Evolutionary conservation across 495 filamentous ascomycete species (phyloP).

Genomic region (Tuber melanosporum): DNA sequence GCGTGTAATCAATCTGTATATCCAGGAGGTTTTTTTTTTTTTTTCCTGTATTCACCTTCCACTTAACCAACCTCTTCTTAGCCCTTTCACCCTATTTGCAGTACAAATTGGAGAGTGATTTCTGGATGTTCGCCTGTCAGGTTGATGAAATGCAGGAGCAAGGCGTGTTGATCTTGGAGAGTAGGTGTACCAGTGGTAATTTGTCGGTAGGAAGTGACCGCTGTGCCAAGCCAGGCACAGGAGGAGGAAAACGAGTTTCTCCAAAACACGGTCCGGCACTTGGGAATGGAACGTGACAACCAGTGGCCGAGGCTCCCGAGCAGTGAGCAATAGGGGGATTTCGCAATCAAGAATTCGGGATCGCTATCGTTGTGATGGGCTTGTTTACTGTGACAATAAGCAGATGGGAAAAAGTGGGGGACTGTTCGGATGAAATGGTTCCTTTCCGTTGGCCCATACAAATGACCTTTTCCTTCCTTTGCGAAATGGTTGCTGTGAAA

Average conservation of each 20-base stretch:
- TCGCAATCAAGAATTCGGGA: too few relatives aligned
- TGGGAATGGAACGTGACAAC: background rate
- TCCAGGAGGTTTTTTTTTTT: background rate
- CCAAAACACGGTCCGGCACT: background rate
- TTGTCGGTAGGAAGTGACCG: background rate
- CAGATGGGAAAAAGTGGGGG: too few relatives aligned
- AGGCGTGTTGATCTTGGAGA: background rate
- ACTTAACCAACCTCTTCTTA: background rate
- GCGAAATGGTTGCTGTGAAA: too few relatives aligned
- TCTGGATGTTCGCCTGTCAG: background rate
- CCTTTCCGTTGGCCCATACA: too few relatives aligned
- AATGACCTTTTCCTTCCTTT: too few relatives aligned
- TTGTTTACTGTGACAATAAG: too few relatives aligned
- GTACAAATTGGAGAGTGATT: background rate
- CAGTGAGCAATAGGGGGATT: background rate
- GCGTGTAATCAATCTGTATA: background rate
- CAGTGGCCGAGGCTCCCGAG: background rate
- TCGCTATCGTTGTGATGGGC: too few relatives aligned
- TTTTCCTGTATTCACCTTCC: background rate
- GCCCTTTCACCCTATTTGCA: background rate
- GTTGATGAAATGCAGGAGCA: background rate
- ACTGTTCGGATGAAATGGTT: too few relatives aligned
- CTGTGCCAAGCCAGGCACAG: background rate
- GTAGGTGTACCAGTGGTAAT: background rate
- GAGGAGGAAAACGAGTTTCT: background rate